Conservation (phyloP, 331 rosid genomes). For the Pyrus hybrid region DNA sequence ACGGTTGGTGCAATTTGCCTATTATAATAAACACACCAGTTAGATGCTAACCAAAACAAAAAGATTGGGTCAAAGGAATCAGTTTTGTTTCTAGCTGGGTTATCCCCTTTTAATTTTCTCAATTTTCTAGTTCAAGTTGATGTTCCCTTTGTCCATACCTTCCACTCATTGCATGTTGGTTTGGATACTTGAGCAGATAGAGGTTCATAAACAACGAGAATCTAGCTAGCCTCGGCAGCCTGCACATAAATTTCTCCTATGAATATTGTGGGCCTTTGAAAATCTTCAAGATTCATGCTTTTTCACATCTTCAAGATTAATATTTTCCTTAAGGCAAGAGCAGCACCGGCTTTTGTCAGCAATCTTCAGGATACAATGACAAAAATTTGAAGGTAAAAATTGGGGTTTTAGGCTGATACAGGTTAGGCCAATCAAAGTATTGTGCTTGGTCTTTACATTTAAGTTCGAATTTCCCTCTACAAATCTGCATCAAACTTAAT, state of each 20-base stretch:
- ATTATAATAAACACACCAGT: background rate
- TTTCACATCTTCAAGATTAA: background rate
- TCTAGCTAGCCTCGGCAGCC: conserved; percentile 1
- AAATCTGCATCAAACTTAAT: background rate
- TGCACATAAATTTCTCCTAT: background rate
- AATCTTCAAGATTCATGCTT: conserved; percentile 2
- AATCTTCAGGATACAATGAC: background rate
- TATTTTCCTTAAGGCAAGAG: background rate
- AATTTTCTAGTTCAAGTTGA: background rate
- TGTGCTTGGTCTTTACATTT: no score
- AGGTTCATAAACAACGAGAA: background rate
- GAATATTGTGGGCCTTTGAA: conserved; percentile 5
- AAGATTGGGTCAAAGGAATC: background rate
- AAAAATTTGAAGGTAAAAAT: background rate
- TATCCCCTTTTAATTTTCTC: background rate
- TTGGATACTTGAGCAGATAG: background rate
- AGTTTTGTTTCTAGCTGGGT: background rate
- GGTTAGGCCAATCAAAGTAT: no score
- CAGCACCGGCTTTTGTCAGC: background rate
- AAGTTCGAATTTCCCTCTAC: background rate
- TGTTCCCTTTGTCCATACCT: background rate
- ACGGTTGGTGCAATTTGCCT: no score
- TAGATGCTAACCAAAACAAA: background rate
- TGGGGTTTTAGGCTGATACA: background rate
- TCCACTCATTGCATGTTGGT: background rate